Percentiles rank a stretch among this genome's conserved stretches.
These are phyloP conservation scores for Amaranthus tricolor DNA, from an alignment of 179 eudicot species.

Conservation along the genomic window DNA sequence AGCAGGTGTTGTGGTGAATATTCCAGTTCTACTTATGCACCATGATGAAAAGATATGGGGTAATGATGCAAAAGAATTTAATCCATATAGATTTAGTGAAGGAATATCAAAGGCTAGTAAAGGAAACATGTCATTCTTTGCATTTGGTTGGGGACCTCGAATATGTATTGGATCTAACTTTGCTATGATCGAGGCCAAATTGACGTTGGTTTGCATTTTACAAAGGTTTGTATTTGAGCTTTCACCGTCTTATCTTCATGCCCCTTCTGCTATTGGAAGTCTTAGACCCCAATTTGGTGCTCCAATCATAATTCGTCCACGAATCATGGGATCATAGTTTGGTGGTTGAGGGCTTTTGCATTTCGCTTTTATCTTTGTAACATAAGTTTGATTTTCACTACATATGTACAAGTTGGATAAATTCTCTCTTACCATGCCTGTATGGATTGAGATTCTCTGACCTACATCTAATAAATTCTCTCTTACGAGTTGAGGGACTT, in stretches of 20 bases:
- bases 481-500: too few species aligned
- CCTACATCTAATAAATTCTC: too few species aligned
- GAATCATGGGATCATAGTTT: too few species aligned
- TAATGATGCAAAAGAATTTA: constrained; percentile 41
- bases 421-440: too few species aligned
- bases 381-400: too few species aligned
- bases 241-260: constrained; percentile 46
- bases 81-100: constrained; percentile 37
- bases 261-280: constrained; percentile 27
- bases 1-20: constrained; percentile 11
- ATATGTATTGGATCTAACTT: constrained; percentile 45
- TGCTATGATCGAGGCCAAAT: constrained; percentile 39
- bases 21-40: constrained; percentile 24
- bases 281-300: constrained; percentile 49
- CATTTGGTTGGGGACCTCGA: constrained; percentile 45
- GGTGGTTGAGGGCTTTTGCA: too few species aligned
- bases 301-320: constrained; percentile 25
- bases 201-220: constrained; percentile 36
- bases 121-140: constrained; percentile 25
- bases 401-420: too few species aligned
- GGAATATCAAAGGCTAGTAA: constrained; percentile 34
- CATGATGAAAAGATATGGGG: constrained; percentile 46
- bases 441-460: too few species aligned
- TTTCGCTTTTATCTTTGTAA: too few species aligned
- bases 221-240: constrained; percentile 39